These are phyloP conservation scores for Colletotrichum sp. DNA, from an alignment of 2,329 filamentous ascomycete genomes.

Conservation along the genomic window DNA sequence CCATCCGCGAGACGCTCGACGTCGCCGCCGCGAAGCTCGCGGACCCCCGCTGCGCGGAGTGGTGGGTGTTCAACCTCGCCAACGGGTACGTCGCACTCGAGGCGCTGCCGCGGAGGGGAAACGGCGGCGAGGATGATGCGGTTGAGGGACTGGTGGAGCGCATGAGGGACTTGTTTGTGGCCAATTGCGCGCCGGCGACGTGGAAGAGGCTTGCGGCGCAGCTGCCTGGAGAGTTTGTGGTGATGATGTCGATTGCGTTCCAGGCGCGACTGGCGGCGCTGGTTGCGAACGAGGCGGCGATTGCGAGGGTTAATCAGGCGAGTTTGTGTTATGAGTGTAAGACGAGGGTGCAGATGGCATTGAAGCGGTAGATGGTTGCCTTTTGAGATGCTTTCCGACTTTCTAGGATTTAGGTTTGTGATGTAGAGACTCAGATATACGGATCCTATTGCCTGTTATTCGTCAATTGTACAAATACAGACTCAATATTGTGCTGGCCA, in stretches of 20 bases:
- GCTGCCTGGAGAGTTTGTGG: constrained; percentile 1
- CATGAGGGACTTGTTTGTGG: constrained; percentile 1
- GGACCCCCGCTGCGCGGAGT: constrained; percentile 3
- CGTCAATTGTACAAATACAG: background rate
- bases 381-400: background rate
- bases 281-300: constrained; percentile 8
- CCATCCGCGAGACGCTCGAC: constrained; percentile 15
- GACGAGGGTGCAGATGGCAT: constrained; percentile 3
- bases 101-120: background rate
- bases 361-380: background rate
- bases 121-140: background rate
- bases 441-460: background rate
- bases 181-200: background rate
- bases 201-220: constrained; percentile 1
- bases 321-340: constrained; percentile 18
- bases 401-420: background rate
- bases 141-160: background rate
- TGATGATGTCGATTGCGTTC: constrained; percentile 11
- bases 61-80: constrained; percentile 13
- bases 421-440: background rate
- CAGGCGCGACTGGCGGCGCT: constrained; percentile 8
- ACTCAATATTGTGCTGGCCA: background rate
- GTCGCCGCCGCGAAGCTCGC: background rate
- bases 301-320: constrained; percentile 7
- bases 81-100: constrained; percentile 5